These are phyloP conservation scores for Neocucurbitaria cava DNA, from an alignment of 2,329 filamentous ascomycete species.

Conservation along the genomic window DNA sequence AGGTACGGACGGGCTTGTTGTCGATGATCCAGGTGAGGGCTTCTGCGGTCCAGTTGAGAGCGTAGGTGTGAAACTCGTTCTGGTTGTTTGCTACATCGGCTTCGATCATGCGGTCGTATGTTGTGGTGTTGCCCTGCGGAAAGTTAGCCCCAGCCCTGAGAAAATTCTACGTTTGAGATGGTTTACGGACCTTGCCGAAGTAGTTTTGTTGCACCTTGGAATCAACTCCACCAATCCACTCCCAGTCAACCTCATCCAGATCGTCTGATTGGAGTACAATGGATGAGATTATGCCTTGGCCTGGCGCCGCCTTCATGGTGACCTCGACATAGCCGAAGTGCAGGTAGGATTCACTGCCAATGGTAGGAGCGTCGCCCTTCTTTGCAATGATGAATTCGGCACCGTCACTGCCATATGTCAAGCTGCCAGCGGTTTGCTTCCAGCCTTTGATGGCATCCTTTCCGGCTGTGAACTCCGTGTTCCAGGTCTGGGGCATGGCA, in stretches of 20 bases:
- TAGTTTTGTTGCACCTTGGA: slow-evolving; percentile 75
- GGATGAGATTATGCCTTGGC: slow-evolving; percentile 78
- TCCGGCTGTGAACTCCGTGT: slow-evolving; percentile 55
- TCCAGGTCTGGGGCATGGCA: slow-evolving; percentile 49
- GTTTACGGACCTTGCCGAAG: no score
- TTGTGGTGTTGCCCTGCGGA: slow-evolving; percentile 72
- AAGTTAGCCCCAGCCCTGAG: no score
- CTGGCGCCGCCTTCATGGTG: slow-evolving; percentile 76
- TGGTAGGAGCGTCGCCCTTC: slow-evolving; percentile 64
- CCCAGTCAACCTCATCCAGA: slow-evolving; percentile 87
- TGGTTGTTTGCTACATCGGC: slow-evolving; percentile 64
- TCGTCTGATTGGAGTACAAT: slow-evolving; percentile 86
- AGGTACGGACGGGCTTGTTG: slow-evolving; percentile 67
- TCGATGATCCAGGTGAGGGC: slow-evolving; percentile 75
- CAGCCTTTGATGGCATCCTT: slow-evolving; percentile 45
- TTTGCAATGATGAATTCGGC: slow-evolving; percentile 59
- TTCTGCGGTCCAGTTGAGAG: slow-evolving; percentile 74
- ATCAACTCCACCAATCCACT: slow-evolving; percentile 74
- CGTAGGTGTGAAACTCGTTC: slow-evolving; percentile 70
- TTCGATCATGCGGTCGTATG: slow-evolving; percentile 73
- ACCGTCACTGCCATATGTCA: slow-evolving; percentile 54
- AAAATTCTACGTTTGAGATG: no score
- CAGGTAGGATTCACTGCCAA: slow-evolving; percentile 82
- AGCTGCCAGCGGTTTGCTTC: slow-evolving; percentile 50
- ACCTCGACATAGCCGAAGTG: slow-evolving; percentile 85